Evolutionary conservation across 306 rosid species (phyloP), one percentile per base, ranked within the genome.

Genomic region (Aeschynomene evenia): DNA sequence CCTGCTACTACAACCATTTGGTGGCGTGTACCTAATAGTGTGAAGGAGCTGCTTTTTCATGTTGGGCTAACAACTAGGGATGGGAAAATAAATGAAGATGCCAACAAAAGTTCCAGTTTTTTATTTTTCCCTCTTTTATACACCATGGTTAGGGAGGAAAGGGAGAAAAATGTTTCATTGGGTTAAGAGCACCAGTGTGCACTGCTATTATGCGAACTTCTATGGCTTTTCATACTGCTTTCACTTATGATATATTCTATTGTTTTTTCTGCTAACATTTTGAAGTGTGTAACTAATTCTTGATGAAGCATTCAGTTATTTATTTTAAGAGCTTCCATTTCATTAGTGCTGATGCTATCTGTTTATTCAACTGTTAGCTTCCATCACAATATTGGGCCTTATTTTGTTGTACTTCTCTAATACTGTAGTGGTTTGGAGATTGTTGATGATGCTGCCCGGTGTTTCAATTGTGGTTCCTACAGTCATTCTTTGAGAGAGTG

Each of bases 401-500:
- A 28, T 68, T 48, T 59, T 23, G 4, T 46, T 4, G 6, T 69
- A n/a, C n/a, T 75, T 18, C 22, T n/a, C 16, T 19, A 55, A 75
- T 67, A 65, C 69, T 82, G 7, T 34, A 94, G 97, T 66, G 95
- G 97, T 52, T 70, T 77, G 80, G 83, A 84, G 91, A 87, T 91
- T 64, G 58, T 94, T 77, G 95, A 72, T 51, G 81, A 31, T 76
- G 96, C 96, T 61, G 82, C 86, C 74, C 91, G 99, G 64, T 94
- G 97, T 79, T 94, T 94, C 72, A 94, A 94, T 70, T 94, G 99
- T 75, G 96, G 97, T 70, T 91, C 99, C 70, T 94, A 94, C 80
- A 87, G 49, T 73, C 99, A 94, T 45, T 34, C 96, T 22, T 55
- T 94, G 79, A 91, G 86, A 71, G 92, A 87, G 34, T 91, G 99